Base-by-base conservation (phyloP, 139 green algal species). In the Astrephomene gubernaculifera region DNA sequence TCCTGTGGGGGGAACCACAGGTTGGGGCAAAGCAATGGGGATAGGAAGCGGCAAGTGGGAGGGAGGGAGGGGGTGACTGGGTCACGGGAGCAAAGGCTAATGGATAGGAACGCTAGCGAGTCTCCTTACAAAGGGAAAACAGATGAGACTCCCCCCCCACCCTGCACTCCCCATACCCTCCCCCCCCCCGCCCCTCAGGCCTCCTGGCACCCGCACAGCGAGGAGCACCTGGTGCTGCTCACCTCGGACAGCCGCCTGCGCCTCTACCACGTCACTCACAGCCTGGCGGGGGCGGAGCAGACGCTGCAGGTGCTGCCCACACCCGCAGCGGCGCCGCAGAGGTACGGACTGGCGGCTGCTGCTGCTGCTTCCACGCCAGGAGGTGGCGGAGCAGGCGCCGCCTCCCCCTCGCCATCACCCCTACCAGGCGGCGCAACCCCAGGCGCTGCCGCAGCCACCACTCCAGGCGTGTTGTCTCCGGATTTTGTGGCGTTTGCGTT, bases 401-500 rank as follows among this genome's bases (percentile, higher is more conserved):
- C 53, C 49, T 69, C 75, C 9, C 49, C 33, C 52, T 39, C 36
- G 35, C 31, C 44, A 8, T 70, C 49, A 29, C 8, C 10, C 12
- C 39, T 35, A 5, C 4, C 25, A 2, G 27, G 24, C 1, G 25
- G 36, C 39, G 60, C n/a, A n/a, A n/a, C n/a, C n/a, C n/a, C n/a
- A n/a, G n/a, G 81, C 44, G 39, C 64, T 41, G 81, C 69, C 8
- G 74, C 85, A 45, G 67, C 54, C 14, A 9, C 43, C 4, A 57
- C 45, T 14, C 41, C 36, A 29, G 41, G n/a, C 22, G 54, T n/a
- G 44, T 75, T 76, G n/a, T 83, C 86, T 17, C 1, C 54, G 9
- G 78, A 84, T 21, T 10, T 84, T 1, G 81, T 89, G 8, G 89
- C 89, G 5, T 95, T 95, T 86, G 70, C 75, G 2, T 95, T 94